Conservation (phyloP, 2,329 filamentous ascomycete genomes). For the Beauveria sp. region DNA sequence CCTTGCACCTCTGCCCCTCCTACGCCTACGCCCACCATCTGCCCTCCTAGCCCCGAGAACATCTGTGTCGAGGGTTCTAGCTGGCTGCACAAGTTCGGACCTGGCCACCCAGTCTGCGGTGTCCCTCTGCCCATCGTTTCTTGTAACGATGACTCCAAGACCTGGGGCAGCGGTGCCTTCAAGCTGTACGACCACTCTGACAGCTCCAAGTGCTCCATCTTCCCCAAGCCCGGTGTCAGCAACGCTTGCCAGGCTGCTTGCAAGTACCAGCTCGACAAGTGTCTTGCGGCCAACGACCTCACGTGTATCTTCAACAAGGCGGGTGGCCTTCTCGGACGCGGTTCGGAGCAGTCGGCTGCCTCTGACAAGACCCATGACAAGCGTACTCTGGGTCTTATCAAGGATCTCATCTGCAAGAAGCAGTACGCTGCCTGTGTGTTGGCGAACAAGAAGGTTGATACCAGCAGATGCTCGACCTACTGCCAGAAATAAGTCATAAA, state of each 20-base stretch:
- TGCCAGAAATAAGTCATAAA: neutral
- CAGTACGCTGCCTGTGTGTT: slow-evolving; percentile 8
- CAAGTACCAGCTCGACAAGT: slow-evolving; percentile 9
- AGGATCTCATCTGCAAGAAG: slow-evolving; percentile 9
- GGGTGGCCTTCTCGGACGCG: neutral
- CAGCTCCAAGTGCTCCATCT: neutral
- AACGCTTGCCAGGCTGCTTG: slow-evolving; percentile 10
- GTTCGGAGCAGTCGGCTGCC: neutral
- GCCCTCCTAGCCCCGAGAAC: slow-evolving; percentile 9
- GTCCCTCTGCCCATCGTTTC: slow-evolving; percentile 8
- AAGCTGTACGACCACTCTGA: slow-evolving; percentile 9
- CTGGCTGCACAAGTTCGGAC: slow-evolving; percentile 7
- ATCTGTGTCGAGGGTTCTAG: slow-evolving; percentile 8
- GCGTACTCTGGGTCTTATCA: slow-evolving; percentile 5
- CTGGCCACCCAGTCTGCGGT: slow-evolving; percentile 5
- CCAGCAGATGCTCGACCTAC: neutral
- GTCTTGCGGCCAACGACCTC: neutral
- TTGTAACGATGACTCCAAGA: slow-evolving; percentile 4
- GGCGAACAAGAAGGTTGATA: neutral
- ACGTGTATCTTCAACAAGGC: slow-evolving; percentile 5
- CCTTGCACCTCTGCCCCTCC: neutral
- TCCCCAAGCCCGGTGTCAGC: neutral
- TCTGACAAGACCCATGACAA: neutral
- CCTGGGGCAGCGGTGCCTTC: neutral
- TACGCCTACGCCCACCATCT: slow-evolving; percentile 2